A percentile compares a stretch with the other conserved stretches of the same genome.
These are phyloP conservation scores for Plectranthus barbatus DNA, from an alignment of 257 asterid species.

Conservation along the genomic window DNA sequence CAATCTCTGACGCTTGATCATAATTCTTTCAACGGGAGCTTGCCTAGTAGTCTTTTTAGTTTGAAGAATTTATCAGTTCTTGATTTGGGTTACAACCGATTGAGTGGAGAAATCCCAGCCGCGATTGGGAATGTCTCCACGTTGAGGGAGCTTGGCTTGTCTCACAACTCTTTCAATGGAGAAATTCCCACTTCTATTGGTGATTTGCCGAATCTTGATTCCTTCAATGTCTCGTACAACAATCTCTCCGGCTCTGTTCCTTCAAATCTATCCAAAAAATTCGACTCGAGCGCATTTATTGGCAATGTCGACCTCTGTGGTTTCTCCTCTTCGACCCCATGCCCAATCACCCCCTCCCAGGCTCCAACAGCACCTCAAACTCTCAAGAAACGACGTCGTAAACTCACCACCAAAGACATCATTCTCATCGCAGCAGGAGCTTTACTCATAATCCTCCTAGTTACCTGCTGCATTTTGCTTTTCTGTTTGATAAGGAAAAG, in stretches of 20 bases:
- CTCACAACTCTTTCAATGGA: conserved; percentile 53
- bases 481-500: conserved; percentile 60
- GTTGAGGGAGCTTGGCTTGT: conserved; percentile 54
- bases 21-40: conserved; percentile 40
- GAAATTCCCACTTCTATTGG: conserved; percentile 61
- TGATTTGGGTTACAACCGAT: conserved; percentile 40
- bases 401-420: conserved; percentile 54
- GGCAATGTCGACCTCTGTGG: conserved; percentile 85
- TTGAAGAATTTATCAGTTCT: conserved; percentile 49
- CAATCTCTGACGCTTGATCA: conserved; percentile 49
- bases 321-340: conserved; percentile 41
- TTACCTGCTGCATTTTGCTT: conserved; percentile 54
- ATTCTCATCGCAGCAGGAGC: conserved; percentile 74
- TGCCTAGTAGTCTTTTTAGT: conserved; percentile 27
- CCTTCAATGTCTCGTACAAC: conserved; percentile 76
- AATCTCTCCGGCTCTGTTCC: conserved; percentile 81
- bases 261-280: conserved; percentile 37
- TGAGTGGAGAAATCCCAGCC: conserved; percentile 43
- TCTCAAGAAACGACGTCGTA: conserved; percentile 21
- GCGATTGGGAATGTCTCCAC: conserved; percentile 43
- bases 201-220: conserved; percentile 42
- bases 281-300: conserved; percentile 56
- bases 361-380: conserved; percentile 24
- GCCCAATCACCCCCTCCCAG: conserved; percentile 42
- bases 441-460: conserved; percentile 42